Base-by-base conservation (phyloP, 495 filamentous ascomycete species). In the Penicillium coprophilum region DNA sequence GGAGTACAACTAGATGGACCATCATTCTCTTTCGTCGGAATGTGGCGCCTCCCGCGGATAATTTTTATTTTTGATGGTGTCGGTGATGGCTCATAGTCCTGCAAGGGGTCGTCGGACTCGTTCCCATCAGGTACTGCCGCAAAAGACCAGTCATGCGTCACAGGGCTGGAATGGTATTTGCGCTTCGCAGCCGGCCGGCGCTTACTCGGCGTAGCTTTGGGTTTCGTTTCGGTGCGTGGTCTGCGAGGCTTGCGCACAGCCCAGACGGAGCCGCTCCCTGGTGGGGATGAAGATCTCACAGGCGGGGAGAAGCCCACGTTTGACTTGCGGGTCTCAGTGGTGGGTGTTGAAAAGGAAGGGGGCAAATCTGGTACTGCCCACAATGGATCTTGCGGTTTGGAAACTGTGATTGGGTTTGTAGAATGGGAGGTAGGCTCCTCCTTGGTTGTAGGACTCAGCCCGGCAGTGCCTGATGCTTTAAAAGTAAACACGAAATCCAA, bases 21-120 rank as follows among this genome's bases (percentile, higher is more conserved):
- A 11, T 34, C 41, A 21, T 31, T 20, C 24, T 28, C 41, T 30
- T 54, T 54, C 4, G 31, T 46, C 8, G 50, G 44, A 17, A 58
- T 44, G 31, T 36, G 53, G 15, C 52, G 54, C 46, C 67, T 70
- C 23, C 64, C 63, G 45, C 67, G 64, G 31, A 68, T 62, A 32
- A 64, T 64, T 32, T 52, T 24, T 5, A 53, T 11, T 28, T 51
- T 56, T 23, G 62, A 70, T 17, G 68, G 62, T 6, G 68, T 68
- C 13, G 71, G 71, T 3, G 74, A 77, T 13, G 68, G 66, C 55
- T 64, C 60, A 12, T 66, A 54, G 39, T 77, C 74, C 58, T 77
- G 76, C 43, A 79, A 65, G 36, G 76, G 76, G 57, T 79, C 76
- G 60, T 79, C 76, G 44, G 76, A 79, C 57, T 79, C 76, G 50